Conservation (phyloP, 768 basidiomycete genomes). For the Rhizopogon rudus region DNA sequence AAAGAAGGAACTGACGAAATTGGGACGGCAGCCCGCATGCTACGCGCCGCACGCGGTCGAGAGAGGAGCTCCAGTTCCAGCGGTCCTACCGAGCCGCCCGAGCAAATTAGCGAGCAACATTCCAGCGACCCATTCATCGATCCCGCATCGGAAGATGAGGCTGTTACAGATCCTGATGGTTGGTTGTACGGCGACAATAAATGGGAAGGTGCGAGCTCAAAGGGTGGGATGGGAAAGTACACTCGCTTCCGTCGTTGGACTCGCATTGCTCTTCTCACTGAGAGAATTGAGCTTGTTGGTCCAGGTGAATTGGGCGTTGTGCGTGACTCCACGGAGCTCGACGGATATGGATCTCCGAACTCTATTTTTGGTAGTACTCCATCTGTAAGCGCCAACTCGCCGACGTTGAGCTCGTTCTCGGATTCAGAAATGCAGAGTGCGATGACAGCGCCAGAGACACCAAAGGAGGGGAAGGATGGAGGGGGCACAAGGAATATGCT, state of each 20-base stretch:
- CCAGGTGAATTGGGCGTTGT: slow-evolving; percentile 27
- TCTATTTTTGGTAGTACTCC: slow-evolving; percentile 9
- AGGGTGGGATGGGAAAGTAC: slow-evolving; percentile 89
- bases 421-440: slow-evolving; percentile 21
- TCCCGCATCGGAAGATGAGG: slow-evolving; percentile 42
- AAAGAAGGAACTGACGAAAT: slow-evolving; percentile 41
- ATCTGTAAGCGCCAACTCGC: slow-evolving; percentile 21
- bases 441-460: slow-evolving; percentile 16
- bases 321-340: slow-evolving; percentile 14
- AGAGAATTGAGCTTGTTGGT: slow-evolving; percentile 57
- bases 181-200: slow-evolving; percentile 97
- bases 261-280: slow-evolving; percentile 72
- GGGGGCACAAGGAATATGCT: slow-evolving; percentile 12
- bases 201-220: slow-evolving; percentile 75
- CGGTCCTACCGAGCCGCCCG: slow-evolving; percentile 14
- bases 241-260: slow-evolving; percentile 87
- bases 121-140: slow-evolving; percentile 23
- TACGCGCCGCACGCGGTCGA: slow-evolving; percentile 52
- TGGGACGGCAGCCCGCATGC: slow-evolving; percentile 34
- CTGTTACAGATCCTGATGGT: slow-evolving; percentile 75
- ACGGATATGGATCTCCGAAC: slow-evolving; percentile 6
- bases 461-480: slow-evolving; percentile 11
- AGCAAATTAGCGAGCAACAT: slow-evolving; percentile 21
- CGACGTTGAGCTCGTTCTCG: slow-evolving; percentile 23
- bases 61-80: slow-evolving; percentile 16